These are phyloP conservation scores for Euphorbia schlechtendalii DNA, from an alignment of 441 rosid species.

Conservation along the genomic window DNA sequence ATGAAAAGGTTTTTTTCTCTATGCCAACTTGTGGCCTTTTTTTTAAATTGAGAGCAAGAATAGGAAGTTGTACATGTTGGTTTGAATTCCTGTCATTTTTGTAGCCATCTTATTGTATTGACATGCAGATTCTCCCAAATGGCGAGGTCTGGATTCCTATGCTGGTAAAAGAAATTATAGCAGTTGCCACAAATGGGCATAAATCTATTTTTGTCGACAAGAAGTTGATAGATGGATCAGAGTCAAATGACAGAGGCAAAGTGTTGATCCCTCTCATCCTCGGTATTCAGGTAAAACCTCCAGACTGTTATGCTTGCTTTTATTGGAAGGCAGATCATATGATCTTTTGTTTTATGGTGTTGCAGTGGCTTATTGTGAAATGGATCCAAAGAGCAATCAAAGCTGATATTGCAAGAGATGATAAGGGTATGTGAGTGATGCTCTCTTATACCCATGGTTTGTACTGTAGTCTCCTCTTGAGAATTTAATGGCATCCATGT, in stretches of 20 bases:
- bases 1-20: conserved; percentile 99
- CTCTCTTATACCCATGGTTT: no score
- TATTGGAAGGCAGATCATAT: no score
- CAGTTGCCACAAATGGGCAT: conserved; percentile 56
- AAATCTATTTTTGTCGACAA: conserved; percentile 56
- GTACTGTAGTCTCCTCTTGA: no score
- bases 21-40: not conserved
- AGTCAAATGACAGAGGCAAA: conserved; percentile 59
- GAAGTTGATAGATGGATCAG: conserved; percentile 80
- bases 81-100: no score
- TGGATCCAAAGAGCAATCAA: conserved; percentile 63
- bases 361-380: conserved; percentile 63
- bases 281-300: conserved; percentile 48
- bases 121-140: conserved; percentile 59
- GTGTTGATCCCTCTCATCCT: conserved; percentile 49
- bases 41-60: no score
- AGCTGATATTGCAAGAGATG: conserved; percentile 45
- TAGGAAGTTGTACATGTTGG: no score
- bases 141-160: conserved; percentile 78
- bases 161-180: conserved; percentile 61
- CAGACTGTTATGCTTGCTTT: conserved; percentile 7
- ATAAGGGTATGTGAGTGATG: no score
- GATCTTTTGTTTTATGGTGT: no score
- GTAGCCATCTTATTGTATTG: conserved; percentile 1
- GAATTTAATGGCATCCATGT: not conserved